Conservation (phyloP, 1,284 basidiomycete genomes). For the Volvariella surrecta region DNA sequence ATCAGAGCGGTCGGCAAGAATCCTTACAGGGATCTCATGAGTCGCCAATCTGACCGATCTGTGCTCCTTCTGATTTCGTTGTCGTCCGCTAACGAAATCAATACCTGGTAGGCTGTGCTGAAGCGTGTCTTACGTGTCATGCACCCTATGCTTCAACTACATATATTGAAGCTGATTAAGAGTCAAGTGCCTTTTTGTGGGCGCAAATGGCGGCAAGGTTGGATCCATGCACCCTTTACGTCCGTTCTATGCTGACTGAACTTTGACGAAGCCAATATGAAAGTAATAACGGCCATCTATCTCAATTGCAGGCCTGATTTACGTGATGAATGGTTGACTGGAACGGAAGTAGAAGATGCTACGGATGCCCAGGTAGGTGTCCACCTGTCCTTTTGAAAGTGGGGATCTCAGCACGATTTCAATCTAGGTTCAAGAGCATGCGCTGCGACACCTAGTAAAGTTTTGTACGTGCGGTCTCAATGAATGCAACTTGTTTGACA, state of each 20-base stretch:
- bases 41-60: too few species aligned
- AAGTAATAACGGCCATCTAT: slow-evolving; percentile 98
- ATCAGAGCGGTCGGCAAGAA: too few species aligned
- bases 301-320: slow-evolving; percentile 94
- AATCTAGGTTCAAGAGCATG: slow-evolving; percentile 86
- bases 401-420: not conserved
- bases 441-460: slow-evolving; percentile 89
- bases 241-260: slow-evolving; percentile 2
- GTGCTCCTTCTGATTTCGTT: too few species aligned
- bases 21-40: too few species aligned
- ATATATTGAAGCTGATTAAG: slow-evolving; percentile 97
- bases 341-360: slow-evolving; percentile 88
- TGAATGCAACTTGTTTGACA: too few species aligned
- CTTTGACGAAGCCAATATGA: slow-evolving; percentile 82
- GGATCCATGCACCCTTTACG: slow-evolving; percentile 17
- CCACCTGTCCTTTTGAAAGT: not conserved
- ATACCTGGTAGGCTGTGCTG: slow-evolving; percentile 66
- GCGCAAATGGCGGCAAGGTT: slow-evolving; percentile 96
- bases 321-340: slow-evolving; percentile 96
- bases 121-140: slow-evolving; percentile 93
- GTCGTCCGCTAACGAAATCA: too few species aligned
- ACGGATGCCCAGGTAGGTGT: slow-evolving; percentile 65
- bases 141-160: slow-evolving; percentile 90
- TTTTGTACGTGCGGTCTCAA: slow-evolving; percentile 92
- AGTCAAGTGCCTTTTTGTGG: slow-evolving; percentile 98